Base-by-base conservation (phyloP, 108 stramenopile genomes). In the Pseudonitzschia multiseries region DNA sequence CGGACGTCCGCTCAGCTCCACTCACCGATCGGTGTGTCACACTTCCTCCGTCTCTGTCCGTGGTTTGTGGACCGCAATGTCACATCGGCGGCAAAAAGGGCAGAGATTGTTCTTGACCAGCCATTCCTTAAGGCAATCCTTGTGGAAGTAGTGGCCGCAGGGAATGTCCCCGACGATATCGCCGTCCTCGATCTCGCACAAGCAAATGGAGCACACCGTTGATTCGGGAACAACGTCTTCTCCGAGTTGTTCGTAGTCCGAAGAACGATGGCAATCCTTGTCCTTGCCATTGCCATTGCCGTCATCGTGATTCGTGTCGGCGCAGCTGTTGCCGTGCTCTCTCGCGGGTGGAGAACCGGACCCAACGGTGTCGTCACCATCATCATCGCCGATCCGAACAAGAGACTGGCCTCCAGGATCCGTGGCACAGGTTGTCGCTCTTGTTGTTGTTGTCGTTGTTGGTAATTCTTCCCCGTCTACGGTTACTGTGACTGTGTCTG, bases 111-210 rank as follows among this genome's bases (percentile, higher is more conserved):
- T 57, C 21, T 70, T 66, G 44, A 76, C 42, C 44, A 92, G 74
- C 91, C 91, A 92, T 53, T 78, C 51, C 61, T 79, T 79, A 33
- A 92, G 68, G 48, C 91, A 92, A 21, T 87, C 83, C 15, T 70
- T 76, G 62, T 92, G 91, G 64, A 88, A 92, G 20, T 84, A 66
- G 59, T 92, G 91, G 0, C 71, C 62, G 65, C 91, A 92, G 2
- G 72, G 64, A 8, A 89, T 66, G 36, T 73, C 76, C 27, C 91
- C 87, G 36, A 92, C 84, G 13, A 76, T 64, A 32, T 89, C 88
- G 13, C 87, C 89, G 57, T 88, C 86, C 73, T 80, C 77, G 31
- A 92, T 69, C 15, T 71, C 62, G 15, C 64, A 70, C 6, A 88
- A 68, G 44, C 91, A 92, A 29, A 92, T 92, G 40, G 87, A 79